These are phyloP conservation scores for Solanum chilense DNA, from an alignment of 257 asterid genomes.

Conservation along the genomic window DNA sequence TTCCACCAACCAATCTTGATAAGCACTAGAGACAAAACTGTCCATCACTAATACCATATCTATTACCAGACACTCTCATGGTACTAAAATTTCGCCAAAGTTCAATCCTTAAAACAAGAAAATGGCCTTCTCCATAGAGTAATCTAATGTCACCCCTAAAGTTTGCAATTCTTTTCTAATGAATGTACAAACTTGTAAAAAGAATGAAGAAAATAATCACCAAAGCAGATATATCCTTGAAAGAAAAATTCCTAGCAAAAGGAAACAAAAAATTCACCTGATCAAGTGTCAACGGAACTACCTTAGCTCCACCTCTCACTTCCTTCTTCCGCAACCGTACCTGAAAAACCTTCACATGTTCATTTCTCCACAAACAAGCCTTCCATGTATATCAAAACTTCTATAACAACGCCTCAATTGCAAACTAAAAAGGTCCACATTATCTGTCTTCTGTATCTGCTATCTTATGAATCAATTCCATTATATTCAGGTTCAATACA, in stretches of 20 bases:
- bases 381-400: neutral
- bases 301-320: constrained; percentile 77
- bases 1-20: neutral
- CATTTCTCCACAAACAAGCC: neutral
- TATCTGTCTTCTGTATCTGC: neutral
- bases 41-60: neutral
- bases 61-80: neutral
- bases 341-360: constrained; percentile 19
- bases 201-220: neutral
- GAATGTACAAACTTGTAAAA: neutral
- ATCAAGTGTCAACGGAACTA: constrained; percentile 88
- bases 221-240: neutral
- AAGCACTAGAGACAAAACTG: neutral
- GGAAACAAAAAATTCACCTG: constrained; percentile 37
- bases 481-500: neutral
- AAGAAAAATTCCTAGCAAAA: neutral
- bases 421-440: neutral
- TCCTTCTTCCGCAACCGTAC: constrained; percentile 58
- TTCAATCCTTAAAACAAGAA: neutral
- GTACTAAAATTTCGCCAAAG: neutral
- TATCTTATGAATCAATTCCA: neutral
- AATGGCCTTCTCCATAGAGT: neutral
- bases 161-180: neutral
- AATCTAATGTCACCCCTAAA: neutral
- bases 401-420: neutral